Evolutionary conservation across 2,329 filamentous ascomycete genomes (phyloP).

Genomic region (Phoma herbarum): DNA sequence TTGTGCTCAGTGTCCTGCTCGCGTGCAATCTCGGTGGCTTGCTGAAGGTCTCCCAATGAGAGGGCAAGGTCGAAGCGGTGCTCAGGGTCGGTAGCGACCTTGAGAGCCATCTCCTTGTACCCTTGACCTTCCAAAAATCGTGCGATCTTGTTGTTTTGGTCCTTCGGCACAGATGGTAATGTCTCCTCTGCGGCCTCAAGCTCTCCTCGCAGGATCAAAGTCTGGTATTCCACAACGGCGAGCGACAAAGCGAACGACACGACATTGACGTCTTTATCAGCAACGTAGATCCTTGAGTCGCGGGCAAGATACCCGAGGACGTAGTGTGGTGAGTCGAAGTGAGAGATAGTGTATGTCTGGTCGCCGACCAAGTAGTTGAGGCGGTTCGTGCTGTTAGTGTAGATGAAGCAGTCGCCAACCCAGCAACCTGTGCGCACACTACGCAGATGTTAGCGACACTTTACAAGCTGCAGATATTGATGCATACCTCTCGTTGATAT

Average conservation of each 20-base stretch:
- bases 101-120: slow-evolving; percentile 92
- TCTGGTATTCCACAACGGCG: slow-evolving; percentile 95
- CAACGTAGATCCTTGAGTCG: slow-evolving; percentile 93
- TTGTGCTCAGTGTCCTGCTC: slow-evolving; percentile 91
- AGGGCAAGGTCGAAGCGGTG: slow-evolving; percentile 96
- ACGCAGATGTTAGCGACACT: slow-evolving; percentile 28
- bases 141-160: slow-evolving; percentile 97
- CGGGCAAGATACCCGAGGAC: slow-evolving; percentile 93
- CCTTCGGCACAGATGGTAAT: slow-evolving; percentile 82
- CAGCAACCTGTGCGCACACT: slow-evolving; percentile 94
- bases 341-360: slow-evolving; percentile 96
- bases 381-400: slow-evolving; percentile 95
- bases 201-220: slow-evolving; percentile 89
- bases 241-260: slow-evolving; percentile 91
- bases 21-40: slow-evolving; percentile 84
- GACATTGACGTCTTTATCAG: slow-evolving; percentile 93
- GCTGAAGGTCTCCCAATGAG: slow-evolving; percentile 80
- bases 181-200: slow-evolving; percentile 90
- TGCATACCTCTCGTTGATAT: slow-evolving; percentile 86
- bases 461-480: no score
- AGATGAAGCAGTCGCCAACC: slow-evolving; percentile 99
- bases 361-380: slow-evolving; percentile 98
- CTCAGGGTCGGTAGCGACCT: slow-evolving; percentile 92
- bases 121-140: slow-evolving; percentile 97
- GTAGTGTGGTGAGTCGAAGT: slow-evolving; percentile 96